Conservation (phyloP, 768 basidiomycete species). For the Rubroboletus satanas region DNA sequence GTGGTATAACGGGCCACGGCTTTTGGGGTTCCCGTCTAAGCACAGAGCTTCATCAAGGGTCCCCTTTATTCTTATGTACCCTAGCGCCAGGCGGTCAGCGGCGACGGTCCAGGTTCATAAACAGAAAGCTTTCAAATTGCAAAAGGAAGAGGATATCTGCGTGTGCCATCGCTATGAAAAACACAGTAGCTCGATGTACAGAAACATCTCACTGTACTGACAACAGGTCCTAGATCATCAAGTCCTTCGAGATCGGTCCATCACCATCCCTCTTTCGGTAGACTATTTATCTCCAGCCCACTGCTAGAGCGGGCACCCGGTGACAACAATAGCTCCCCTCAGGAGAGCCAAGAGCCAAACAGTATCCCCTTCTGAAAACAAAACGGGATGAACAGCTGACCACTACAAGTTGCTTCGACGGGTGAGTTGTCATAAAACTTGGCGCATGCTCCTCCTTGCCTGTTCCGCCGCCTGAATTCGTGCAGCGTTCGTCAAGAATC, state of each 20-base stretch:
- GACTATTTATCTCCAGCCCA: constrained; percentile 30
- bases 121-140: constrained; percentile 9
- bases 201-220: constrained; percentile 18
- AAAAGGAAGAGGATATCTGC: constrained; percentile 9
- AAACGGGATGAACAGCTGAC: constrained; percentile 11
- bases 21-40: constrained; percentile 1
- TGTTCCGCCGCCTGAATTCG: constrained; percentile 29
- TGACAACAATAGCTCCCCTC: constrained; percentile 21
- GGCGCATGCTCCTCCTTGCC: constrained; percentile 23
- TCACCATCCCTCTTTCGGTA: constrained; percentile 21
- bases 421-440: constrained; percentile 19
- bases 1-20: constrained; percentile 2
- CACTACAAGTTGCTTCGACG: constrained; percentile 9
- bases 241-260: constrained; percentile 29
- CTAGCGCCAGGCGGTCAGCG: constrained; percentile 14
- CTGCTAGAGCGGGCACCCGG: constrained; percentile 31
- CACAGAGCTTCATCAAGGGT: constrained; percentile 14
- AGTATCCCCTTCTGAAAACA: constrained; percentile 8
- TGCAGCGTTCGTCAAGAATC: constrained; percentile 37
- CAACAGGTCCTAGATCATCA: constrained; percentile 19
- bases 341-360: constrained; percentile 17
- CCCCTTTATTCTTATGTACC: constrained; percentile 9
- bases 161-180: constrained; percentile 24
- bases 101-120: not conserved
- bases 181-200: constrained; percentile 18